A percentile compares a stretch with the other conserved stretches of the same genome.
These are phyloP conservation scores for Melaleuca alternifolia DNA, from an alignment of 345 rosid species.

Conservation along the genomic window DNA sequence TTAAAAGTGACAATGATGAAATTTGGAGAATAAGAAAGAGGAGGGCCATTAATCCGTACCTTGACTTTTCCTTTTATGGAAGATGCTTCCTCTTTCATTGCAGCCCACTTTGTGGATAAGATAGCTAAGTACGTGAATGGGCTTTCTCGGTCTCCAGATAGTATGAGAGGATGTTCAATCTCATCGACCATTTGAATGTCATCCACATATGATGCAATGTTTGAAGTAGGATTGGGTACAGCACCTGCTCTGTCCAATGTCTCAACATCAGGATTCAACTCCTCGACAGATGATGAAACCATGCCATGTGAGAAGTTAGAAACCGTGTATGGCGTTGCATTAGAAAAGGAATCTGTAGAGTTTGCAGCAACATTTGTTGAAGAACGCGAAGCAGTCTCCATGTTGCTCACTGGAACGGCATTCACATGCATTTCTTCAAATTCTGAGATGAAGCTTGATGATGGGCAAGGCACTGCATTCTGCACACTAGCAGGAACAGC, in stretches of 20 bases:
- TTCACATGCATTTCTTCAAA: slow-evolving; percentile 9
- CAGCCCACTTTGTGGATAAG: slow-evolving; percentile 73
- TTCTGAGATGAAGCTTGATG: slow-evolving; percentile 1
- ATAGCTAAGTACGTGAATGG: slow-evolving; percentile 91
- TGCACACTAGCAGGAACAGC: slow-evolving; percentile 9
- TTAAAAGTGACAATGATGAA: neutral
- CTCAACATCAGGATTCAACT: neutral
- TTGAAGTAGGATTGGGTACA: slow-evolving; percentile 26
- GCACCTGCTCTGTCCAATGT: neutral
- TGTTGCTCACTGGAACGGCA: neutral
- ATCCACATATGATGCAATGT: slow-evolving; percentile 24
- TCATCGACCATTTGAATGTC: slow-evolving; percentile 29
- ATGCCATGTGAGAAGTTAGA: neutral
- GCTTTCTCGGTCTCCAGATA: slow-evolving; percentile 40
- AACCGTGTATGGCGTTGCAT: neutral
- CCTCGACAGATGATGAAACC: neutral
- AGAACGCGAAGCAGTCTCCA: neutral
- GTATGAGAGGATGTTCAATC: slow-evolving; percentile 37
- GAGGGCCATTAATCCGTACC: slow-evolving; percentile 22
- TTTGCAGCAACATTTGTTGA: neutral
- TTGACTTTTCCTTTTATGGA: slow-evolving; percentile 64
- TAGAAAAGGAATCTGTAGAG: neutral
- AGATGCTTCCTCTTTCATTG: slow-evolving; percentile 31
- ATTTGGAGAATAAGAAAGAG: neutral
- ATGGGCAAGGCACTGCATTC: neutral